Base-by-base conservation (phyloP, 108 stramenopile species). In the Pseudonitzschia pungens region DNA sequence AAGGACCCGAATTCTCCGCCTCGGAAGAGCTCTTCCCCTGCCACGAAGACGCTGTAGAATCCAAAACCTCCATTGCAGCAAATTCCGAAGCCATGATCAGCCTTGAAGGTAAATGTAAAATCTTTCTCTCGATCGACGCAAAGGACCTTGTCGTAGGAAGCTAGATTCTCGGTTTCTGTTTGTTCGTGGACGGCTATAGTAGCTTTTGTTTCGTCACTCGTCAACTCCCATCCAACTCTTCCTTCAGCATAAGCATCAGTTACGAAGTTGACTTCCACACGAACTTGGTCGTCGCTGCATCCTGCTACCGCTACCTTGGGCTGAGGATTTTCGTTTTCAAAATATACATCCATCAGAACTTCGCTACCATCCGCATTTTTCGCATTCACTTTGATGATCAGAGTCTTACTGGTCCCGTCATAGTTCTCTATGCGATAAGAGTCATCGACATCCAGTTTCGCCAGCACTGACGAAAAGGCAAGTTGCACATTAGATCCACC, bases 361-460 rank as follows among this genome's bases (percentile, higher is more conserved):
- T 63, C 40, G n/a, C 28, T 33, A n/a, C 15, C 21, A 14, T 21
- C 27, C 1, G 3, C 8, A 63, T 28, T 21, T 6, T 41, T 33
- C 2, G 10, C 18, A 14, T 63, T 11, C 1, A 63, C 5, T 63
- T 40, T 16, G 21, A 63, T 58, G 56, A 75, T 44, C 44, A 58
- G 63, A 26, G 52, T 43, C 15, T 58, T 48, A n/a, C 42, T 62
- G 51, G 31, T 55, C 9, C 75, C 68, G 32, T 24, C 12, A 43
- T 58, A 78, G 22, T 82, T 75, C 20, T 66, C 16, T 31, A 82
- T 67, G 0, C 54, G 60, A 29, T 75, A 68, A 20, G 40, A 40
- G 50, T 44, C 64, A 16, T 80, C 80, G 27, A 54, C 52, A 27
- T 20, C 32, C 26, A 85, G 64, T 73, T 85, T 85, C 2, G 82